phyloP scores from a whole-genome alignment of 2,329 filamentous ascomycete species.

The Colletotrichum gloeosporioides region DNA sequence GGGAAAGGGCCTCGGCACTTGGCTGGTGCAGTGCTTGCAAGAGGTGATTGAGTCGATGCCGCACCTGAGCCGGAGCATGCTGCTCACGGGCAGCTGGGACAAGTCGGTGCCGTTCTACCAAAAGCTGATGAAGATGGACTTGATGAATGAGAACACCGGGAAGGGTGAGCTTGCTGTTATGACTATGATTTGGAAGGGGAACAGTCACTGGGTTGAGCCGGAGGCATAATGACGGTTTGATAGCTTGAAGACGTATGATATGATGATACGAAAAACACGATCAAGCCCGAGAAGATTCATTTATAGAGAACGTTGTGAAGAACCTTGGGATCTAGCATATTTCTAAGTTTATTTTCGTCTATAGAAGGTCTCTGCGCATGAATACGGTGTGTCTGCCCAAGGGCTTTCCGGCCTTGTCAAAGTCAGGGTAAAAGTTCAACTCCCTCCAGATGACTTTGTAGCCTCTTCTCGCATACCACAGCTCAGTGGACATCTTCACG shows the following conservation, averaged over 20 bases:
- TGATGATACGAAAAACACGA: not conserved
- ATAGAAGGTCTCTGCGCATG: constrained; percentile 1
- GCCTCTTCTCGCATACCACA: constrained; percentile 32
- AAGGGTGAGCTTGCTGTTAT: constrained; percentile 23
- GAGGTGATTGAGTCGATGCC: constrained; percentile 62
- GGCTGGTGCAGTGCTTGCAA: constrained; percentile 66
- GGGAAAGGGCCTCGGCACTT: constrained; percentile 65
- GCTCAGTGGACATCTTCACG: constrained; percentile 29
- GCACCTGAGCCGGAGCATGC: constrained; percentile 61
- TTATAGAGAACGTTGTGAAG: accelerated
- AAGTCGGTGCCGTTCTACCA: constrained; percentile 38
- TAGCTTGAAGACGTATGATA: not conserved
- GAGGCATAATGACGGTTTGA: not conserved
- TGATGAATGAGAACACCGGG: constrained; percentile 23
- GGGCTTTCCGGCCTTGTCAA: not conserved
- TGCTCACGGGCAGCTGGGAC: constrained; percentile 51
- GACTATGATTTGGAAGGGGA: constrained; percentile 26
- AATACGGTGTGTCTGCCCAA: not conserved
- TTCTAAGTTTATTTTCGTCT: not conserved
- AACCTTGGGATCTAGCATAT: accelerated
- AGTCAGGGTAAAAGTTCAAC: constrained; percentile 18
- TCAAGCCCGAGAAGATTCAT: accelerated
- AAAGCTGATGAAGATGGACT: constrained; percentile 32
- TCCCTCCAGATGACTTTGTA: constrained; percentile 29
- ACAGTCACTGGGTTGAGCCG: not conserved